phyloP scores from a whole-genome alignment of 306 rosid genomes.

The Cucumis cinereus region DNA sequence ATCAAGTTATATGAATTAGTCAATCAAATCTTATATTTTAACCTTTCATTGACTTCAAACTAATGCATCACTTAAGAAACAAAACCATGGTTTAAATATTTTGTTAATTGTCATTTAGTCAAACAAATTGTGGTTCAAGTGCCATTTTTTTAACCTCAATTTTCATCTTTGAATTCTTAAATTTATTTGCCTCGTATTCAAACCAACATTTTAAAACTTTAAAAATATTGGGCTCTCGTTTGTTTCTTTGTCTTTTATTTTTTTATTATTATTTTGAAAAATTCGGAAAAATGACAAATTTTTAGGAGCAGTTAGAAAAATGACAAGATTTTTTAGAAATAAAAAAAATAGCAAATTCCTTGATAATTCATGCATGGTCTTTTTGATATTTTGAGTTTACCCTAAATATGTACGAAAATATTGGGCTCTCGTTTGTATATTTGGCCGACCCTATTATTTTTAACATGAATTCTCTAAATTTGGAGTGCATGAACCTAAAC shows the following conservation, averaged over 20 bases:
- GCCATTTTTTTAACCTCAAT: background rate
- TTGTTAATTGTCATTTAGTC: background rate
- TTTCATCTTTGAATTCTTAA: background rate
- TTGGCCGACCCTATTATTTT: too few species aligned
- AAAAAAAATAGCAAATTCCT: too few species aligned
- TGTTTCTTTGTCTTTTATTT: background rate
- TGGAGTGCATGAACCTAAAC: too few species aligned
- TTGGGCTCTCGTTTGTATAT: too few species aligned
- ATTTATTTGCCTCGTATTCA: background rate
- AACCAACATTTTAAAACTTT: background rate
- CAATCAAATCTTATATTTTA: background rate
- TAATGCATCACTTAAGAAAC: background rate
- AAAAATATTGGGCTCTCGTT: background rate
- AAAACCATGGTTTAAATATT: background rate
- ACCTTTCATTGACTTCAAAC: background rate
- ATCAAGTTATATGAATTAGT: background rate
- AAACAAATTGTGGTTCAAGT: background rate
- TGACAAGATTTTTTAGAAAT: too few species aligned
- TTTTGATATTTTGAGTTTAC: too few species aligned
- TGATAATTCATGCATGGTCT: too few species aligned
- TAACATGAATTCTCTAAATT: too few species aligned
- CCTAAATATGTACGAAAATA: too few species aligned
- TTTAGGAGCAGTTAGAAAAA: too few species aligned
- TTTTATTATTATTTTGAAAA: too few species aligned
- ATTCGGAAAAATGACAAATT: too few species aligned